Evolutionary conservation across 2,329 filamentous ascomycete genomes (phyloP).

Genomic region (Fusarium sp.): DNA sequence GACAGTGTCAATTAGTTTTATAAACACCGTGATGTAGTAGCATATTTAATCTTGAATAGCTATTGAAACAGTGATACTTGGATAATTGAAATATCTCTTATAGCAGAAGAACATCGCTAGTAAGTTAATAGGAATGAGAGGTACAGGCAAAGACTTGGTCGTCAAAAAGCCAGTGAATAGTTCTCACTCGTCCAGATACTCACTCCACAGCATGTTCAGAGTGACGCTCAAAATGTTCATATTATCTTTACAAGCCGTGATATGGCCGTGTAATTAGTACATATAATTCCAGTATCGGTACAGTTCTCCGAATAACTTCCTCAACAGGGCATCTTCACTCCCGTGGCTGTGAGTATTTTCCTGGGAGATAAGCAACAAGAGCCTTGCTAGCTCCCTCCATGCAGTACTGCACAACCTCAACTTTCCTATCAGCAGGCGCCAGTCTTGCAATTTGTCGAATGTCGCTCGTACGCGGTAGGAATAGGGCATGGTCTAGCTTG

Average conservation of each 20-base stretch:
- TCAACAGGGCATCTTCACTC: slow-evolving; percentile 17
- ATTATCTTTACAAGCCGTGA: background rate
- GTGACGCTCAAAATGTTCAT: background rate
- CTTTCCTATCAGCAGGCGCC: slow-evolving; percentile 64
- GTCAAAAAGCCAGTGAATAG: background rate
- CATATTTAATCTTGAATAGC: background rate
- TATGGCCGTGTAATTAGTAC: background rate
- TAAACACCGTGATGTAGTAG: slow-evolving; percentile 12
- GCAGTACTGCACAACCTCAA: slow-evolving; percentile 89
- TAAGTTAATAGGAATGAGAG: background rate
- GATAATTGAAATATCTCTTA: background rate
- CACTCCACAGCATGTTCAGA: background rate
- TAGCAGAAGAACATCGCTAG: background rate
- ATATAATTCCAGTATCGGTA: background rate
- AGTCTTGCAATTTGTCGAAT: slow-evolving; percentile 79
- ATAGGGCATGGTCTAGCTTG: slow-evolving; percentile 75
- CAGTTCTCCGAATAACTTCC: background rate
- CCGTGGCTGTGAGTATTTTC: slow-evolving; percentile 22
- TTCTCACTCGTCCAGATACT: background rate
- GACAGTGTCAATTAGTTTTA: slow-evolving; percentile 24
- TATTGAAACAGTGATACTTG: background rate
- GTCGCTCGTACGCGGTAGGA: slow-evolving; percentile 87
- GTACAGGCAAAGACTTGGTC: background rate
- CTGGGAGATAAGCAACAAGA: slow-evolving; percentile 72
- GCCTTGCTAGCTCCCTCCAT: slow-evolving; percentile 91